Evolutionary conservation across 2,329 filamentous ascomycete genomes (phyloP).

Genomic region (Colletotrichum neosansevieriae): DNA sequence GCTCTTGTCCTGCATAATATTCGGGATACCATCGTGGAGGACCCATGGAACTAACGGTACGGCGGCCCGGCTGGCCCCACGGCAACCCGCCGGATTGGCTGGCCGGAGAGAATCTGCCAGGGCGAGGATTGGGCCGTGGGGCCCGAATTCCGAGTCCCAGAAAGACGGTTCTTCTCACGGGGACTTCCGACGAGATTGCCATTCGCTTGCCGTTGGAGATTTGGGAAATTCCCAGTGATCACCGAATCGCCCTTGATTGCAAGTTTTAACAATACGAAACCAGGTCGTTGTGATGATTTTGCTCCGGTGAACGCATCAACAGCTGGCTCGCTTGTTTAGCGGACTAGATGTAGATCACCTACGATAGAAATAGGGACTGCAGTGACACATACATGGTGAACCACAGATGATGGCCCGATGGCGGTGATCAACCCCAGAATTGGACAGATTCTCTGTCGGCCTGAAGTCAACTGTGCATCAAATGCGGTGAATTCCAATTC

Average conservation of each 20-base stretch:
- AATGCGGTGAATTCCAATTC: slow-evolving; percentile 23
- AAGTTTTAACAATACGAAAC: no score
- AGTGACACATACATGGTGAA: slow-evolving; percentile 10
- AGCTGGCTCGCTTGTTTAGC: no score
- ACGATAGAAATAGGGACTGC: not conserved
- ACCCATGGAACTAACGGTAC: slow-evolving; percentile 10
- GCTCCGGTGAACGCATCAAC: no score
- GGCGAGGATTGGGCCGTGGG: slow-evolving; percentile 10
- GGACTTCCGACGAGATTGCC: not conserved
- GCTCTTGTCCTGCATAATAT: not conserved
- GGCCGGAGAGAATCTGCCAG: slow-evolving; percentile 17
- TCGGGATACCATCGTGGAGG: not conserved
- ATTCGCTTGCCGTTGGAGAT: no score
- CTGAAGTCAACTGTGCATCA: not conserved
- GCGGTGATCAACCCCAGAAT: not conserved
- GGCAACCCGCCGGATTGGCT: slow-evolving; percentile 29
- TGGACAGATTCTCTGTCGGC: not conserved
- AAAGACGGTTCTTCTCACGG: slow-evolving; percentile 12
- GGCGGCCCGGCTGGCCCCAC: slow-evolving; percentile 30
- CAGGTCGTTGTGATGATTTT: no score
- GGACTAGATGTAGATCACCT: not conserved
- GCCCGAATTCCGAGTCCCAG: slow-evolving; percentile 33
- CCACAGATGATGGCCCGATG: not conserved
- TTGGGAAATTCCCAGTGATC: no score
- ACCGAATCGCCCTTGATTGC: no score